Conservation (phyloP, 2,329 filamentous ascomycete genomes). For the Calonectria pteridis region DNA sequence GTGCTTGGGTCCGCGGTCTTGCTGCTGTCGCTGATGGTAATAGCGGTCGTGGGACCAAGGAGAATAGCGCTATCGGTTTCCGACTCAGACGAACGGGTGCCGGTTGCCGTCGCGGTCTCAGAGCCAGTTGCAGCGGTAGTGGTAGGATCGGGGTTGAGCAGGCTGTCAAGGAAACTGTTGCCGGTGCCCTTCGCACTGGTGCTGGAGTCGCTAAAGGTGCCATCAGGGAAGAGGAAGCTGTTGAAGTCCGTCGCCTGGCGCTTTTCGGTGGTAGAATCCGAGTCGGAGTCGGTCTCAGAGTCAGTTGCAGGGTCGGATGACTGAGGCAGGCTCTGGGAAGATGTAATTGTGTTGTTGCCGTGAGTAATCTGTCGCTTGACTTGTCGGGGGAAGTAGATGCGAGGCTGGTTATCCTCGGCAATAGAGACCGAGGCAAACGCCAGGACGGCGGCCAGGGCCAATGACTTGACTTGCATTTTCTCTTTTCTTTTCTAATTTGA, state of each 20-base stretch:
- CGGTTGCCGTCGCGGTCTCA: not conserved
- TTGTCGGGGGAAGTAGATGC: conserved; percentile 69
- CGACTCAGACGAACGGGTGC: not conserved
- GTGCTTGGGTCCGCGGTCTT: not conserved
- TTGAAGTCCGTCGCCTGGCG: not conserved
- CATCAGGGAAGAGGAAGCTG: not conserved
- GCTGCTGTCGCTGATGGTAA: conserved; percentile 28
- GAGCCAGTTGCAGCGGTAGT: not conserved
- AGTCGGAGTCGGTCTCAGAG: conserved; percentile 33
- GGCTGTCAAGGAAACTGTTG: not conserved
- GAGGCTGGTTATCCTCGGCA: conserved; percentile 60
- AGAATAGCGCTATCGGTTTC: conserved; percentile 43
- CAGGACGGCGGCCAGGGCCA: conserved; percentile 62
- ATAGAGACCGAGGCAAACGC: conserved; percentile 61
- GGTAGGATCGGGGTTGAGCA: not conserved
- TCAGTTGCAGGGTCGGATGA: conserved; percentile 32
- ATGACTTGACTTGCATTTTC: conserved; percentile 64
- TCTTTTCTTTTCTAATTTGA: conserved; percentile 27
- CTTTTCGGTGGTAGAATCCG: not conserved
- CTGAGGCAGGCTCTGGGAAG: conserved; percentile 34
- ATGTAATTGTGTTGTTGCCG: conserved; percentile 56
- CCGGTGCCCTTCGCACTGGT: not conserved
- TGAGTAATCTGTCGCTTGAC: conserved; percentile 62
- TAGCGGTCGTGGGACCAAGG: conserved; percentile 41
- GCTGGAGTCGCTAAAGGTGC: not conserved